phyloP scores from a whole-genome alignment of 352 stramenopile genomes.

The Phytophthora cactorum region DNA sequence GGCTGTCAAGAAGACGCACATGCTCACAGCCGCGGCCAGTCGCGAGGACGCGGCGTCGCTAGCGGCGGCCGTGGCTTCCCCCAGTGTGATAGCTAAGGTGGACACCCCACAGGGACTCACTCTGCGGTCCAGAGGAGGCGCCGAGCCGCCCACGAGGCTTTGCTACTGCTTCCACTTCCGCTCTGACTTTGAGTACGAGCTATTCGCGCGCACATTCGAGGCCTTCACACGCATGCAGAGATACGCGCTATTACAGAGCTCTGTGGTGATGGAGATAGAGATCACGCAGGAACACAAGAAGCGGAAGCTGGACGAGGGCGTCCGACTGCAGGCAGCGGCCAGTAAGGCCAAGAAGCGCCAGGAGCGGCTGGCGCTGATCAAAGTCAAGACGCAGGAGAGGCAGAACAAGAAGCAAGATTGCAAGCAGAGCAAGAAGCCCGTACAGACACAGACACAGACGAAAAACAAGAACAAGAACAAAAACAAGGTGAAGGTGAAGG shows the following conservation, averaged over 20 bases:
- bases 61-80: slow-evolving; percentile 20
- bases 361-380: slow-evolving; percentile 12
- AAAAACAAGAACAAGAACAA: slow-evolving; percentile 12
- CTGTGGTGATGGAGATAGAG: slow-evolving; percentile 63
- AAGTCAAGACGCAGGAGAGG: slow-evolving; percentile 13
- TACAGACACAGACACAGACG: background rate
- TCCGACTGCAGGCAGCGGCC: slow-evolving; percentile 12
- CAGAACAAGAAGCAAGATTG: slow-evolving; percentile 8
- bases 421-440: slow-evolving; percentile 10
- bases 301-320: slow-evolving; percentile 18
- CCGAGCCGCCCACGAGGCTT: slow-evolving; percentile 17
- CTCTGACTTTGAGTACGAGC: slow-evolving; percentile 55
- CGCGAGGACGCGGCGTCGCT: slow-evolving; percentile 13
- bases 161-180: slow-evolving; percentile 81
- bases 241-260: slow-evolving; percentile 55
- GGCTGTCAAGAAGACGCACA: slow-evolving; percentile 23
- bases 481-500: slow-evolving; percentile 11
- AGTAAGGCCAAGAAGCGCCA: slow-evolving; percentile 25
- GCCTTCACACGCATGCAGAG: slow-evolving; percentile 50
- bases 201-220: slow-evolving; percentile 49
- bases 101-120: slow-evolving; percentile 6
- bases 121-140: slow-evolving; percentile 1
- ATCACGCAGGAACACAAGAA: slow-evolving; percentile 43
- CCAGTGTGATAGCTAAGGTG: slow-evolving; percentile 16
- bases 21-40: slow-evolving; percentile 12